phyloP scores from a whole-genome alignment of 2,329 filamentous ascomycete species.

The Massarina eburnea region DNA sequence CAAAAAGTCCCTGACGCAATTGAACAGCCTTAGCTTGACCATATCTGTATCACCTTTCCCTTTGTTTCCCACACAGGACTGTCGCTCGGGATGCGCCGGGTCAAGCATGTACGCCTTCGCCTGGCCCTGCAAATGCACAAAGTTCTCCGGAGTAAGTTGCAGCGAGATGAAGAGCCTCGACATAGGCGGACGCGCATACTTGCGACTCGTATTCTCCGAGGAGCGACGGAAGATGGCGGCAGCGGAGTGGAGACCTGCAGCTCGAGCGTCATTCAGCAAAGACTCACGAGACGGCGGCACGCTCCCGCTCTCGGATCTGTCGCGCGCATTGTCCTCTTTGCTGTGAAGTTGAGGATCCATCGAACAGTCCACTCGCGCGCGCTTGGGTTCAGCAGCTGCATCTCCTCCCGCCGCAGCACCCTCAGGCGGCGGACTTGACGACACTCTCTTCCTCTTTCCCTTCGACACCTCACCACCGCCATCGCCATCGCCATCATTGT shows the following conservation, averaged over 20 bases:
- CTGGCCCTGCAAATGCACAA: conserved; percentile 57
- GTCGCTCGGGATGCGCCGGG: conserved; percentile 55
- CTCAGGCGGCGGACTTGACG: conserved; percentile 11
- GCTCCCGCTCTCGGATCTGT: conserved; percentile 9
- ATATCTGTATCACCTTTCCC: conserved; percentile 58
- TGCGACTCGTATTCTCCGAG: conserved; percentile 50
- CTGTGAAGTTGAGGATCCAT: conserved; percentile 17
- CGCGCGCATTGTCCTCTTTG: conserved; percentile 8
- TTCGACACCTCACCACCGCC: conserved; percentile 8
- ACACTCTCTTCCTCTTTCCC: conserved; percentile 31
- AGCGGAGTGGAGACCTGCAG: conserved; percentile 54
- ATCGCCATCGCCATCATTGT: conserved; percentile 7
- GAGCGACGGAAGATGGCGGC: conserved; percentile 55
- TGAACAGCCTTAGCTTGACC: conserved; percentile 59
- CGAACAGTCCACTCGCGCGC: conserved; percentile 18
- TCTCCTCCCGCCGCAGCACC: conserved; percentile 5
- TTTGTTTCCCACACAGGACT: conserved; percentile 59
- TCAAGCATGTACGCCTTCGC: conserved; percentile 62
- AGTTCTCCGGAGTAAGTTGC: conserved; percentile 58
- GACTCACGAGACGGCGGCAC: conserved; percentile 18
- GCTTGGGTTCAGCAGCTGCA: conserved; percentile 17
- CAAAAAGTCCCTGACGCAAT: conserved; percentile 58
- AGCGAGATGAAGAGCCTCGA: conserved; percentile 60
- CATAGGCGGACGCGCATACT: conserved; percentile 60
- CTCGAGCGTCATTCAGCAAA: conserved; percentile 45